Conservation (phyloP, 179 eudicot species). For the Nepenthes alata region DNA sequence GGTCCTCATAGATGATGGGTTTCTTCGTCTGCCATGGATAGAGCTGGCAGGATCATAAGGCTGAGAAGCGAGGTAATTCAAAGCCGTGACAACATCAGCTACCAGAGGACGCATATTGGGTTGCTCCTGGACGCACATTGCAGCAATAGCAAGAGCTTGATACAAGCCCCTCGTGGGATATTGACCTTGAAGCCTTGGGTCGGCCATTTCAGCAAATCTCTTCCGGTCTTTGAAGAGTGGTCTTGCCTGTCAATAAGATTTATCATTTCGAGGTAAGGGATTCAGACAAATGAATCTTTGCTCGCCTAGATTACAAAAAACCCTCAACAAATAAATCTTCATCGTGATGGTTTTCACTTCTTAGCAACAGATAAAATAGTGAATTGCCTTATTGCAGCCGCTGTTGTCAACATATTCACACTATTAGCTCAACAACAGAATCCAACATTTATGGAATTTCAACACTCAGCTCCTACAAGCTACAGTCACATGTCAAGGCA, state of each 20-base stretch:
- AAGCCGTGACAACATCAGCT: constrained; percentile 51
- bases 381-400: too few relatives aligned
- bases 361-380: too few relatives aligned
- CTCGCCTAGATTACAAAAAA: neutral
- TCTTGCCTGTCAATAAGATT: constrained; percentile 30
- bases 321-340: constrained; percentile 3
- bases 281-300: neutral
- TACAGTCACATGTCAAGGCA: too few relatives aligned
- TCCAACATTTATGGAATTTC: too few relatives aligned
- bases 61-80: constrained; percentile 44
- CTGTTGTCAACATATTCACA: too few relatives aligned
- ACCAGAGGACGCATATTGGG: constrained; percentile 41
- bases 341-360: neutral
- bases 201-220: constrained; percentile 51
- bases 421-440: too few relatives aligned
- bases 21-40: constrained; percentile 9
- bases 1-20: too few relatives aligned
- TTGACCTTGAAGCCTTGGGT: constrained; percentile 44
- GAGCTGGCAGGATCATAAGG: constrained; percentile 27
- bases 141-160: constrained; percentile 61
- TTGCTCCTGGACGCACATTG: constrained; percentile 61
- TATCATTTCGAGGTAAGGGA: neutral
- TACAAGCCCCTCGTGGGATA: constrained; percentile 53
- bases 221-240: constrained; percentile 56
- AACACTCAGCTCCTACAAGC: too few relatives aligned